These are phyloP conservation scores for Schizochytrium sp. DNA, from an alignment of 108 stramenopile genomes.

Conservation along the genomic window DNA sequence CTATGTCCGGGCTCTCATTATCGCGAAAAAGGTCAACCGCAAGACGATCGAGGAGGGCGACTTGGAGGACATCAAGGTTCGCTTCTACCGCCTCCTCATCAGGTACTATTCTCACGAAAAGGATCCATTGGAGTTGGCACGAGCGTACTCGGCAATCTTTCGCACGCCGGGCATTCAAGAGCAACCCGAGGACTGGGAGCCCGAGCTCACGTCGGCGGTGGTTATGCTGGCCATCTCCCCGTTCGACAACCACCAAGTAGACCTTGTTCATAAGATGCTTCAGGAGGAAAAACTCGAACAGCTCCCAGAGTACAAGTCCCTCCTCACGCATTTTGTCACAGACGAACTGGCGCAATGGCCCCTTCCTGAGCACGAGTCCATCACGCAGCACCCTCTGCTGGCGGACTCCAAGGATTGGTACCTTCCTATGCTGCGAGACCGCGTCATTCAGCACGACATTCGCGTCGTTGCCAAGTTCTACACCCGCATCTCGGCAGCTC, in stretches of 20 bases:
- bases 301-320: background rate
- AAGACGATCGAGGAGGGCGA: constrained; percentile 76
- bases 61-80: constrained; percentile 78
- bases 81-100: constrained; percentile 76
- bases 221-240: constrained; percentile 72
- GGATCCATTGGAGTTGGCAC: constrained; percentile 79
- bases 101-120: constrained; percentile 78
- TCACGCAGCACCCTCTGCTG: background rate
- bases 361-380: background rate
- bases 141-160: constrained; percentile 83
- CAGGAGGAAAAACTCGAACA: constrained; percentile 64
- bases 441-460: constrained; percentile 95
- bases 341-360: constrained; percentile 1
- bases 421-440: constrained; percentile 57
- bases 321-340: background rate
- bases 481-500: constrained; percentile 66
- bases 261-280: constrained; percentile 77
- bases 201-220: constrained; percentile 71
- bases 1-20: constrained; percentile 84
- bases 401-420: constrained; percentile 1
- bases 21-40: constrained; percentile 81
- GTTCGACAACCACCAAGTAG: constrained; percentile 71
- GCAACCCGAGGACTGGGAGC: constrained; percentile 59
- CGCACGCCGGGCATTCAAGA: constrained; percentile 45
- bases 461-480: constrained; percentile 77